Evolutionary conservation across 441 rosid genomes (phyloP), one percentile per base, ranked within the genome.

Genomic region (Heliophila coronopifolia): DNA sequence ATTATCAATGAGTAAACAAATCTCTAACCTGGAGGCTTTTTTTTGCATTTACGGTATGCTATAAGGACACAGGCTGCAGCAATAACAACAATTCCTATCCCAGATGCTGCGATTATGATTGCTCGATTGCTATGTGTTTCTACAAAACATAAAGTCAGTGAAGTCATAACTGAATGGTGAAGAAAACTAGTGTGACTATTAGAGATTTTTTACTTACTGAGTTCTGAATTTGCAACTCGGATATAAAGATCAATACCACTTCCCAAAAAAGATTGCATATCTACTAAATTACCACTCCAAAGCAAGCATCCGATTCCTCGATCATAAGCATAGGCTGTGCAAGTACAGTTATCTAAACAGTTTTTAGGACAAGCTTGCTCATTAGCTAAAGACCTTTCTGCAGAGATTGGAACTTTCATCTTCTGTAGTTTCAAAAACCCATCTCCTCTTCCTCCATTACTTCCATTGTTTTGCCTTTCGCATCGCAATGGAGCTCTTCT

Each of bases 271-370:
- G 50, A 32, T 32, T 69, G 78, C 10, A 66, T 31, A 30, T 80
- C 78, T 23, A 60, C 51, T 19, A 76, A 53, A 18, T 51, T 32
- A 48, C 26, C 58, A 3, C 31, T 69, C 87, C 87, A 77, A 5
- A 26, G 45, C 67, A 73, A 59, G 43, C 78, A 76, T 1, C 84
- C 78, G 0, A 74, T 14, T 2, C 71, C 79, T 8, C 16, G 9
- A 19, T 48, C 59, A 38, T 58, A 75, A 15, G 56, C 45, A 46
- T 73, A 78, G 28, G 82, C 82, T 12, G 60, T 36, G 40, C 77
- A 81, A 3, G 80, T 72, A 66, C 84, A 76, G 57, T 64, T 78
- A 4, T 13, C 43, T 66, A 59, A 58, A 57, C 82, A 78, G n/a
- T 4, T 36, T 4, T 15, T 3, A 22, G 59, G 81, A 76, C 67